Evolutionary conservation across 2,329 filamentous ascomycete genomes (phyloP), one percentile per base, ranked within the genome.

Genomic region (Clonostachys solani): DNA sequence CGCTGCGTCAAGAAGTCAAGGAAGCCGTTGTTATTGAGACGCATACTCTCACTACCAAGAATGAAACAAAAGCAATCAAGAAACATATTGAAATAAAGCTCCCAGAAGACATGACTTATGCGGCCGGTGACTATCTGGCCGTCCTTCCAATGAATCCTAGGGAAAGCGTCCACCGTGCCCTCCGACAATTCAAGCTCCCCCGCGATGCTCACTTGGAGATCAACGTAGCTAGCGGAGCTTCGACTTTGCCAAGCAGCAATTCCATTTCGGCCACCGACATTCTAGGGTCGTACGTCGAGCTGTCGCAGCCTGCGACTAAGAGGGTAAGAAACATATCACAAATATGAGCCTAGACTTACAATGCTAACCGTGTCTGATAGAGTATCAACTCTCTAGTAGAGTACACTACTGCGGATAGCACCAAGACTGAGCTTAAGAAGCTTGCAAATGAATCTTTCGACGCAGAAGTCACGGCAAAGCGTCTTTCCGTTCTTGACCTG

Each of bases 101-200:
- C 0, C 86, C 86, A 0, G 74, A 71, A 2, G 77, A 74, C 43
- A 69, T 78, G 65, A 73, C 70, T 0, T 90, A 89, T 61, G 72
- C 75, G 18, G 77, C 81, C 5, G 87, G 86, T 17, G 86, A 90
- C 57, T 89, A 91, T 59, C 73, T 90, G 2, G 81, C 83, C 0
- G 72, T 89, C 3, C 68, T 88, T 1, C 86, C 86, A 0, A 65
- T 86, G 18, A 90, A 90, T 56, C 78, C 79, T 3, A 69, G 72
- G 38, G 66, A 72, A 33, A 78, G 67, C 9, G 76, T 89, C 7
- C 72, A 74, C n/a, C 72, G 84, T 6, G 83, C 76, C 0, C 77
- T 88, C 63, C 66, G 72, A 5, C 70, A 74, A 15, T 89, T 88
- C 57, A 71, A 74, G 1, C 66, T 90, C 2, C 73, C 84, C 0